Conservation (phyloP, 768 basidiomycete species). For the Suillus decipiens region DNA sequence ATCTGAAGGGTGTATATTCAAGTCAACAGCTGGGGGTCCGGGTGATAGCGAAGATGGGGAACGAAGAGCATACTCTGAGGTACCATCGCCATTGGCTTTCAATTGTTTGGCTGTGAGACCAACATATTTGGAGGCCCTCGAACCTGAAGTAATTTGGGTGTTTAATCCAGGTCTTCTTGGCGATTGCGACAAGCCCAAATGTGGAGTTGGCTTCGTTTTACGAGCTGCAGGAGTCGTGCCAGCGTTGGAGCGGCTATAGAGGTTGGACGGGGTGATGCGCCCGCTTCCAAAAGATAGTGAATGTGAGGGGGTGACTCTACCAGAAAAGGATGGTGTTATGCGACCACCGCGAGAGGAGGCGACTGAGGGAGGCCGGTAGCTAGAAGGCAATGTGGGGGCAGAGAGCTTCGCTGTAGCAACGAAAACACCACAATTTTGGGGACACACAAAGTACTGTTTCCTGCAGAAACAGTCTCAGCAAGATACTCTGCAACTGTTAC, state of each 20-base stretch:
- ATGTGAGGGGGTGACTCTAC: conserved; percentile 47
- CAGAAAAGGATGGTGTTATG: conserved; percentile 44
- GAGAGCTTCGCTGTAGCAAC: conserved; percentile 83
- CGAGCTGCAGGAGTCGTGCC: conserved; percentile 32
- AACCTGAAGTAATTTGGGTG: conserved; percentile 71
- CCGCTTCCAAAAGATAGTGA: conserved; percentile 41
- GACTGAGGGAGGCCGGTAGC: conserved; percentile 73
- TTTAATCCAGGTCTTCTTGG: conserved; percentile 27
- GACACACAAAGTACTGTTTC: conserved; percentile 82
- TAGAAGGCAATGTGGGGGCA: conserved; percentile 63
- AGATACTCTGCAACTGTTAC: background rate
- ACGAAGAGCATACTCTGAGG: conserved; percentile 24
- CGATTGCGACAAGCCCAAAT: conserved; percentile 36
- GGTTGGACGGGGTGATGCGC: conserved; percentile 59
- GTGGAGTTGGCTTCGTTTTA: conserved; percentile 33
- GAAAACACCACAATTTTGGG: conserved; percentile 78
- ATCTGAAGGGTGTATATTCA: conserved; percentile 35
- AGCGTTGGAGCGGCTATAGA: conserved; percentile 53
- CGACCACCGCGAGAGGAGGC: conserved; percentile 65
- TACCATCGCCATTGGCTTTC: conserved; percentile 26
- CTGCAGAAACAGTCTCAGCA: conserved; percentile 40
- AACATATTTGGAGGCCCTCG: conserved; percentile 81
- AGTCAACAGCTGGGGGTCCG: conserved; percentile 39
- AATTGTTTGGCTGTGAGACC: conserved; percentile 86
- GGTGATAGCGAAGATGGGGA: conserved; percentile 39